phyloP scores from a whole-genome alignment of 2,329 filamentous ascomycete species.

The Thielaviopsis musarum region DNA sequence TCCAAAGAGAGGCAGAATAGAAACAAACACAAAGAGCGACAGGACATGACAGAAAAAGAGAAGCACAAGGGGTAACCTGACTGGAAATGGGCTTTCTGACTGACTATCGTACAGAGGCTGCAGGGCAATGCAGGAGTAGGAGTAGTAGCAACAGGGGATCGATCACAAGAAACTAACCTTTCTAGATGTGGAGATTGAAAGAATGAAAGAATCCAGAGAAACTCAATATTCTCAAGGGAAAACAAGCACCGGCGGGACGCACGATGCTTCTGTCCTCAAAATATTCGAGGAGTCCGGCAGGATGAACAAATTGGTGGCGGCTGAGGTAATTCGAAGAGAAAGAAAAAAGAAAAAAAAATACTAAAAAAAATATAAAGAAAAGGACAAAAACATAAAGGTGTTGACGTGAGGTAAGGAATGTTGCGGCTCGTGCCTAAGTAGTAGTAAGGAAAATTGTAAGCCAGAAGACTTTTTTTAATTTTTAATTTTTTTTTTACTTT shows the following conservation, averaged over 20 bases:
- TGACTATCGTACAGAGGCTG: background rate
- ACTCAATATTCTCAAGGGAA: no score
- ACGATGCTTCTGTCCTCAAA: conserved; percentile 5
- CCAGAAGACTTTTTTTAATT: background rate
- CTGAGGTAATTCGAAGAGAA: background rate
- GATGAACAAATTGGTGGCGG: background rate
- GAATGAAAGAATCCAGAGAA: background rate
- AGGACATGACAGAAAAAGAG: background rate
- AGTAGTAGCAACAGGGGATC: background rate
- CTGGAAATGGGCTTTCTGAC: no score
- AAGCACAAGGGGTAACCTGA: background rate
- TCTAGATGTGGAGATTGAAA: background rate
- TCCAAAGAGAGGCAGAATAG: no score
- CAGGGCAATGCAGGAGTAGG: background rate
- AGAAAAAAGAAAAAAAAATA: conserved; percentile 16
- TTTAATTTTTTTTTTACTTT: background rate
- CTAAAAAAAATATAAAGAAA: conserved; percentile 14
- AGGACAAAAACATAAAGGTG: no score
- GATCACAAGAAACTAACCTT: background rate
- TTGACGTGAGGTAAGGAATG: no score
- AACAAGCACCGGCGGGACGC: conserved; percentile 7
- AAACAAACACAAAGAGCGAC: background rate
- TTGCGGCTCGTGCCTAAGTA: no score
- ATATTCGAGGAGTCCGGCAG: background rate
- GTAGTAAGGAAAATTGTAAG: no score